Conservation (phyloP, 768 basidiomycete genomes). For the Strobilomyces echinocephalus region DNA sequence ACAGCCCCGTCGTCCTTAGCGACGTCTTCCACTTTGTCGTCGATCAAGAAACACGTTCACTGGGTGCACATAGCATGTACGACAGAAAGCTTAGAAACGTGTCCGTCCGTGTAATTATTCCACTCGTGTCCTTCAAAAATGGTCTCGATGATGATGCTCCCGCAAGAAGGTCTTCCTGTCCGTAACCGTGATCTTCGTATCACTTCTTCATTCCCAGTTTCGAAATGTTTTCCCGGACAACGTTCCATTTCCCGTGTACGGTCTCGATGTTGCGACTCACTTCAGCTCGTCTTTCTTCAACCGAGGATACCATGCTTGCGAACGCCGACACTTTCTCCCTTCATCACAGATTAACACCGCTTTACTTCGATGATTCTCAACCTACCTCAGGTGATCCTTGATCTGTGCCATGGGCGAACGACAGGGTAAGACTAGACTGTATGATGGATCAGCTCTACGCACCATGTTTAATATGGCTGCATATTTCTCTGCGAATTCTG, state of each 20-base stretch:
- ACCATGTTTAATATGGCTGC: slow-evolving; percentile 22
- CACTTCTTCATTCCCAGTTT: slow-evolving; percentile 16
- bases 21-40: no score
- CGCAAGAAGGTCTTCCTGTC: not conserved
- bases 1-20: no score
- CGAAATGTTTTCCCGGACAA: slow-evolving; percentile 22
- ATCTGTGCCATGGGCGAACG: slow-evolving; percentile 12
- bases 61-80: not conserved
- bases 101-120: not conserved
- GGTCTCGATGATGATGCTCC: not conserved
- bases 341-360: slow-evolving; percentile 3
- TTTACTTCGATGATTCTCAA: not conserved
- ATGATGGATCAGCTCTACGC: not conserved
- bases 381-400: slow-evolving; percentile 29
- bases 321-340: slow-evolving; percentile 23
- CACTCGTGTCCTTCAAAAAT: not conserved
- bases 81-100: not conserved
- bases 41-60: not conserved
- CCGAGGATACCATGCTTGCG: slow-evolving; percentile 16
- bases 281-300: slow-evolving; percentile 20
- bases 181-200: not conserved
- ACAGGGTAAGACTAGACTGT: not conserved
- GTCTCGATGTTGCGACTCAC: slow-evolving; percentile 17
- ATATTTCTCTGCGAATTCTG: slow-evolving; percentile 19
- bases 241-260: slow-evolving; percentile 13